Evolutionary conservation across 139 green algal genomes (phyloP), one percentile per base, ranked within the genome.

Genomic region (Marvania coccoides): DNA sequence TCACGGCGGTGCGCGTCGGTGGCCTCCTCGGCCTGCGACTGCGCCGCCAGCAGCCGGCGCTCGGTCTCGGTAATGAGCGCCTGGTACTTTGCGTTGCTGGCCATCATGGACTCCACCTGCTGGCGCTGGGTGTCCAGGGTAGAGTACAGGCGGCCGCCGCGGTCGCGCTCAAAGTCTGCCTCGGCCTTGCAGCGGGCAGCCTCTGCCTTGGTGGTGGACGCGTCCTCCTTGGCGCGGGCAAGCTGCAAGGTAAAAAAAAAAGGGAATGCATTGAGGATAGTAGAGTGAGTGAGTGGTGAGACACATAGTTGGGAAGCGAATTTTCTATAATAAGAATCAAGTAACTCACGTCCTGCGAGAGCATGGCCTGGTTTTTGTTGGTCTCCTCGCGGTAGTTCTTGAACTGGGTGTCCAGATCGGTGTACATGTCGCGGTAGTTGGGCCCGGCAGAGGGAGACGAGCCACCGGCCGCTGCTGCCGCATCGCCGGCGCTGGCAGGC

Each of bases 141-240:
- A 23, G 60, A 42, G 12, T 48, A 47, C 48, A 78, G 48, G 33
- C 67, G 31, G n/a, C 40, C 35, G 68, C 30, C 10, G 23, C 72
- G 67, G 5, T 75, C 72, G 0, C 68, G 67, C 71, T 83, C 76
- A 53, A 75, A 83, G 15, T 75, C 67, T 26, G 62, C 58, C 19
- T 83, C 69, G 2, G 73, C 67, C 4, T 48, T 47, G 14, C 47
- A 38, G 6, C 67, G 63, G 10, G 67, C 60, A 5, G 74, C 63
- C 42, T 81, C 76, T 26, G 29, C 60, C 31, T 63, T 67, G 10
- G 55, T 55, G 10, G 31, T 13, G 7, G 47, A 30, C 5, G 71
- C 61, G 13, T 81, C 76, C 6, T 62, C 47, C 15, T 58, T 55
- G 33, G 45, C 58, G 8, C 38, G 45, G 26, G 59, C 39, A 37